phyloP scores from a whole-genome alignment of 75 land plant species.

The Picea glauca region DNA sequence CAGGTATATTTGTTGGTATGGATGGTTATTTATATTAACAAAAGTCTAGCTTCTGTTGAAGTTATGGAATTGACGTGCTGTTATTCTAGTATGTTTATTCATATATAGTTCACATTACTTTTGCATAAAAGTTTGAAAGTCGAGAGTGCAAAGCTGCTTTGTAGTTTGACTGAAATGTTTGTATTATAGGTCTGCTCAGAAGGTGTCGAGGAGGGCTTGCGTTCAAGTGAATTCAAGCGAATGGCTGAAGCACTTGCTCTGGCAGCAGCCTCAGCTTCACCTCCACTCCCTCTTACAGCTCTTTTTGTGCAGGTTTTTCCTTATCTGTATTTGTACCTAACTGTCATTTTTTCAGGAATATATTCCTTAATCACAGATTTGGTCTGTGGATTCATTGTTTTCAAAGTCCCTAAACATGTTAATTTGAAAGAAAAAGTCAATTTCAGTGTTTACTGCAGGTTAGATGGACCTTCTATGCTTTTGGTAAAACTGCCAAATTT shows the following conservation, averaged over 20 bases:
- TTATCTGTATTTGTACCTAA: too few species aligned
- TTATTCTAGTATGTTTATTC: not conserved
- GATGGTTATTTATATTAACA: not conserved
- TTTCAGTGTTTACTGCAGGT: too few species aligned
- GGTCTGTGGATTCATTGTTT: too few species aligned
- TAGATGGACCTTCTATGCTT: too few species aligned
- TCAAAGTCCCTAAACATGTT: too few species aligned
- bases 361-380: too few species aligned
- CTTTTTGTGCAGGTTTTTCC: conserved; percentile 74
- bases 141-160: not conserved
- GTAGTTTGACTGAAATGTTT: not conserved
- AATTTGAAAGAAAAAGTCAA: too few species aligned
- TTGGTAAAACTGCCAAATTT: too few species aligned
- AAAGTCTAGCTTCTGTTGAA: not conserved
- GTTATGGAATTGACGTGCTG: not conserved
- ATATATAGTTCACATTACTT: not conserved
- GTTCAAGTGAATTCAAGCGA: conserved; percentile 46
- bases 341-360: too few species aligned
- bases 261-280: conserved; percentile 49
- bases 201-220: conserved; percentile 46
- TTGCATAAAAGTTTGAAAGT: not conserved
- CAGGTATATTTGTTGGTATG: conserved; percentile 33
- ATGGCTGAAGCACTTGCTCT: conserved; percentile 50
- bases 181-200: conserved; percentile 59
- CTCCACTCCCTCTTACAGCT: conserved; percentile 74